Evolutionary conservation across 805 yeast genomes (phyloP).

Genomic region (Wickerhamiella allomyrinae): DNA sequence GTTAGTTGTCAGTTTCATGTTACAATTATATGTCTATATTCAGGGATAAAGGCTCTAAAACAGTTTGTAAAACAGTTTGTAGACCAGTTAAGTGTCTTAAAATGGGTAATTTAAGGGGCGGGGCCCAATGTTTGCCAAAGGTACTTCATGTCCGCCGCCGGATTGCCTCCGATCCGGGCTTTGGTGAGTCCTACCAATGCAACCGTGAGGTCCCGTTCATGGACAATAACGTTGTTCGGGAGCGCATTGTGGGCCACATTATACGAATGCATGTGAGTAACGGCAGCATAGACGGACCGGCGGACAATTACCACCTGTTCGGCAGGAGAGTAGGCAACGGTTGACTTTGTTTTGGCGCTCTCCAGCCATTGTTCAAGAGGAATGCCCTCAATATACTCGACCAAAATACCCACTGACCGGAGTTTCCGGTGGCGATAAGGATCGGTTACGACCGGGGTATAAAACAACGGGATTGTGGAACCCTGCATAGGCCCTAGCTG

Average conservation of each 20-base stretch:
- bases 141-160: background rate
- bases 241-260: background rate
- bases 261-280: background rate
- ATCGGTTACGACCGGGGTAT: slow-evolving; percentile 8
- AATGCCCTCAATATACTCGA: slow-evolving; percentile 5
- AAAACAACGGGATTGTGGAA: slow-evolving; percentile 7
- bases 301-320: background rate
- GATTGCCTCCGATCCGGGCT: background rate
- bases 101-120: too few relatives aligned
- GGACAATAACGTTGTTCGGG: background rate
- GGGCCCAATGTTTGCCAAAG: too few relatives aligned
- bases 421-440: slow-evolving; percentile 5
- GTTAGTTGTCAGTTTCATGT: too few relatives aligned
- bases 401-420: slow-evolving; percentile 5
- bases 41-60: too few relatives aligned
- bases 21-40: too few relatives aligned
- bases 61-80: too few relatives aligned
- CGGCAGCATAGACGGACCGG: background rate
- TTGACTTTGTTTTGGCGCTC: too few relatives aligned
- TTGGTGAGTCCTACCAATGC: background rate
- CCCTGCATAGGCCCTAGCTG: slow-evolving; percentile 9
- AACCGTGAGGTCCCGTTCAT: slow-evolving; percentile 1
- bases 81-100: too few relatives aligned
- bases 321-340: background rate
- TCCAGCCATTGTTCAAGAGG: slow-evolving; percentile 7